Conservation (phyloP, 305 asterid genomes). For the Petunia hybrid region DNA sequence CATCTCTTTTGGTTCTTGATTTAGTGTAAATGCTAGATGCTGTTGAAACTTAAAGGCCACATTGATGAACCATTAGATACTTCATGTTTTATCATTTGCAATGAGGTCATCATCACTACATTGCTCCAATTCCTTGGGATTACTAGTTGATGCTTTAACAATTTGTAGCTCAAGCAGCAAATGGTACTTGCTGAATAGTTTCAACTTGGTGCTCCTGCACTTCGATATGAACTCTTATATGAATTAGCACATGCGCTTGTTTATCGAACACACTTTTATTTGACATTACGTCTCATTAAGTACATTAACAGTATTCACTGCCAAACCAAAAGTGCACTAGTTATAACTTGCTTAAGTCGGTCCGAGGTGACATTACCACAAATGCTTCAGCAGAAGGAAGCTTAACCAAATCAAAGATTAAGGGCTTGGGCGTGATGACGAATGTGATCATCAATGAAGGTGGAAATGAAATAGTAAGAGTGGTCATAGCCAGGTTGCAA, state of each 20-base stretch:
- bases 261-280: background rate
- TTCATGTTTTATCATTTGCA: background rate
- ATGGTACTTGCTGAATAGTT: too few species aligned
- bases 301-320: background rate
- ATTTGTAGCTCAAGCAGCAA: background rate
- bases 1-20: too few species aligned
- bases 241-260: too few species aligned
- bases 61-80: background rate
- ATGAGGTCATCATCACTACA: background rate
- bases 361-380: too few species aligned
- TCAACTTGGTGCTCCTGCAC: too few species aligned
- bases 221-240: too few species aligned
- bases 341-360: background rate
- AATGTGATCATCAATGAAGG: constrained; percentile 90
- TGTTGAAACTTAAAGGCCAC: background rate
- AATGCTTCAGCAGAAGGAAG: too few species aligned
- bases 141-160: background rate
- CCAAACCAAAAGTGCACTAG: background rate
- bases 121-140: background rate
- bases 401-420: constrained; percentile 44
- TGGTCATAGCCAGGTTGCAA: constrained; percentile 95
- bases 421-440: constrained; percentile 93
- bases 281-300: background rate
- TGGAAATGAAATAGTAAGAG: constrained; percentile 82
- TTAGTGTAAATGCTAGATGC: too few species aligned